Evolutionary conservation across 345 rosid genomes (phyloP), one percentile per base, ranked within the genome.

Genomic region (Stellera chamaejasme): DNA sequence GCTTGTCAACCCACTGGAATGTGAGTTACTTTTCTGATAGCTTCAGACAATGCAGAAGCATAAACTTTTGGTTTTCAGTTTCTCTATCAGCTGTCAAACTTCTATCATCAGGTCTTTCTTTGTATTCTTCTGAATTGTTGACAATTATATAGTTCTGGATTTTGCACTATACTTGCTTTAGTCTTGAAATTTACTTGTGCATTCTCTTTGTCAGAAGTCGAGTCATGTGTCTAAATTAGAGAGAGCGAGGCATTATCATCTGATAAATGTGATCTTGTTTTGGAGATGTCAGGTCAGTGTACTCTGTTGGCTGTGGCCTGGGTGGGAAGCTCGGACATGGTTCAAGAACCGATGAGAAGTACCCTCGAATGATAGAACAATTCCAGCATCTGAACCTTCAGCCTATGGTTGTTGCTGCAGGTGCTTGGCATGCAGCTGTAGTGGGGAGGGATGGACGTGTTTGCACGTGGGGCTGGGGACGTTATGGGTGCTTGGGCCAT

Each of bases 391-490:
- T 89, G 63, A 89, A 81, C 63, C 80, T 93, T 64, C 89, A 93
- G 56, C 99, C 99, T 5, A 58, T 73, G 66, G 95, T 89, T 63
- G 82, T 93, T 57, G 81, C 99, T 26, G 97, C 99, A 10, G 99
- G 97, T 59, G 85, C 91, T 56, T 93, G 99, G 99, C 97, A 93
- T 72, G 96, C 99, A 27, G 99, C 99, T 50, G 97, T 82, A 46
- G 81, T 93, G 10, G 99, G 99, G 52, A 77, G 66, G 55, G 97
- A 89, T 70, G 99, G 99, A 23, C 59, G 88, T 62, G 94, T 93
- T 52, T 93, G 92, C 77, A 93, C 97, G 2, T 93, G 95, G 99
- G 99, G 97, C 58, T 93, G 97, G 97, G 97, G 97, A 0, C 94
- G 88, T 45, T 77, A 80, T 64, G 99, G 99, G 13, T 93, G 99